These are phyloP conservation scores for Cucumis hystrix DNA, from an alignment of 306 rosid species.

Conservation along the genomic window DNA sequence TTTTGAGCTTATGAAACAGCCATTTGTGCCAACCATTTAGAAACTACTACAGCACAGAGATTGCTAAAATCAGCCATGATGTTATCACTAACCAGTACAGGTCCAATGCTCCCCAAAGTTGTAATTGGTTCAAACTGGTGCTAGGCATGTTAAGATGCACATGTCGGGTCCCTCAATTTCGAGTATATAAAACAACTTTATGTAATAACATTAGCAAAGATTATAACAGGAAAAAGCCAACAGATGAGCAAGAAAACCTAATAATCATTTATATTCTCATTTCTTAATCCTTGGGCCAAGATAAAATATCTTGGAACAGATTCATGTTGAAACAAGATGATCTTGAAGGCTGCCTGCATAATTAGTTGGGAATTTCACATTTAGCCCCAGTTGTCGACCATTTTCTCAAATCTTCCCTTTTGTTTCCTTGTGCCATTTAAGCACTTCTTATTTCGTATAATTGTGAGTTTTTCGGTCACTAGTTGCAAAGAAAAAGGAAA, in stretches of 20 bases:
- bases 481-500: constrained; percentile 9
- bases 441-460: neutral
- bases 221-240: neutral
- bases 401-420: neutral
- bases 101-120: neutral
- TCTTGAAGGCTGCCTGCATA: neutral
- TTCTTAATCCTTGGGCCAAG: neutral
- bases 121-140: neutral
- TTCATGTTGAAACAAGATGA: neutral
- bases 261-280: neutral
- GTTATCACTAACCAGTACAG: no score
- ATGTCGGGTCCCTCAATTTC: neutral
- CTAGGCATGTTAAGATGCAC: neutral
- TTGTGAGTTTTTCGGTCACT: neutral
- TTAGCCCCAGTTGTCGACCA: neutral
- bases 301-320: neutral
- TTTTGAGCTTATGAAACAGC: neutral
- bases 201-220: neutral
- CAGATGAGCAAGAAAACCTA: neutral
- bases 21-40: neutral
- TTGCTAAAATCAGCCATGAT: neutral
- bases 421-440: neutral
- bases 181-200: neutral
- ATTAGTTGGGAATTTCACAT: neutral
- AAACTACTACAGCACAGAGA: neutral